Conservation (phyloP, 805 yeast genomes). For the Wickerhamiella slavikovae region DNA sequence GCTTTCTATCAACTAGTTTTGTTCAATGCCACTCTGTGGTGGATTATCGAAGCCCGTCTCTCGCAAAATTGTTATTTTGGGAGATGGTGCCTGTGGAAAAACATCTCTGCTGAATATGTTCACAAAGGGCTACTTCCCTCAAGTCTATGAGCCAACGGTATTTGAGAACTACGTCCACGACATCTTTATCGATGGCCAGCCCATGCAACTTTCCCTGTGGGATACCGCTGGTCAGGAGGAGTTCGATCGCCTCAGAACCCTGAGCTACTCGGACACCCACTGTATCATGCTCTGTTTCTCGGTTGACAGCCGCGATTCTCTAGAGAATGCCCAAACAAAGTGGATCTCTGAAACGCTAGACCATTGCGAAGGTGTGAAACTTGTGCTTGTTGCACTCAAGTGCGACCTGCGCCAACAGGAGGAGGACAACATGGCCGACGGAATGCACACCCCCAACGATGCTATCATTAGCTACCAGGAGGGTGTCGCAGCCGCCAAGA, state of each 20-base stretch:
- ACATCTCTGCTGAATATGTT: slow-evolving; percentile 87
- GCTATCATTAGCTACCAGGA: slow-evolving; percentile 67
- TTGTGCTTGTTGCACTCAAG: slow-evolving; percentile 82
- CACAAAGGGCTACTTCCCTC: slow-evolving; percentile 94
- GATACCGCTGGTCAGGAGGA: slow-evolving; percentile 99
- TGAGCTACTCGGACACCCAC: slow-evolving; percentile 88
- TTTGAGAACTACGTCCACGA: slow-evolving; percentile 96
- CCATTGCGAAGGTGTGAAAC: slow-evolving; percentile 89
- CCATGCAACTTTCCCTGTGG: slow-evolving; percentile 85
- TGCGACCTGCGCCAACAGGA: slow-evolving; percentile 73
- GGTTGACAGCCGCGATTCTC: slow-evolving; percentile 82
- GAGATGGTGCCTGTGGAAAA: slow-evolving; percentile 98
- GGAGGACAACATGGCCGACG: slow-evolving; percentile 24
- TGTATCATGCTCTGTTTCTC: slow-evolving; percentile 93
- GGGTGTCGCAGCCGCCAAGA: slow-evolving; percentile 80
- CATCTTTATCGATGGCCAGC: slow-evolving; percentile 84
- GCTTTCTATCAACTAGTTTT: no score
- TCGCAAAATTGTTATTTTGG: slow-evolving; percentile 82
- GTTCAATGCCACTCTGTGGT: slow-evolving; percentile 22
- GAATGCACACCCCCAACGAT: slow-evolving; percentile 16
- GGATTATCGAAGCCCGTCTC: slow-evolving; percentile 30
- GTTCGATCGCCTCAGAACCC: slow-evolving; percentile 79
- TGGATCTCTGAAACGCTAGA: slow-evolving; percentile 97
- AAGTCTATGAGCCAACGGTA: slow-evolving; percentile 94
- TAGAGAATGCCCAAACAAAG: slow-evolving; percentile 83